Conservation (phyloP, 75 land plant genomes). For the Chamaecyparis obtusa region DNA sequence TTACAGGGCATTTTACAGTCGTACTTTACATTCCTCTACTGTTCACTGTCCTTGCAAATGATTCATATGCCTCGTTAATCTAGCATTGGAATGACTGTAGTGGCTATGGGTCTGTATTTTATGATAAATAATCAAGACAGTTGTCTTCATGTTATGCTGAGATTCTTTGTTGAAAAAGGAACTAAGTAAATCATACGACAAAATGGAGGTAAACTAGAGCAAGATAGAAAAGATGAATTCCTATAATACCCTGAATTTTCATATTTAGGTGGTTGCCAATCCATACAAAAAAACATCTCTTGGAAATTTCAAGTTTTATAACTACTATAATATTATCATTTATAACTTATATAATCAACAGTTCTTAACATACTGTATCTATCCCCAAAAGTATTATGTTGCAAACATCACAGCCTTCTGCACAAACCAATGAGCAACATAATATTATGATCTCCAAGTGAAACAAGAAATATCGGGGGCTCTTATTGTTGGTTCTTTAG, state of each 20-base stretch:
- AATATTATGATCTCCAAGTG: not conserved
- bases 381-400: not conserved
- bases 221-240: not conserved
- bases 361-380: not conserved
- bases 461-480: not conserved
- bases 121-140: not conserved
- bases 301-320: not conserved
- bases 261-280: not conserved
- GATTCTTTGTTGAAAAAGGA: not conserved
- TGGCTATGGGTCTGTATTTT: not conserved
- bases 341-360: not conserved
- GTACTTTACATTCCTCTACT: not conserved
- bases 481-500: constrained; percentile 1
- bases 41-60: not conserved
- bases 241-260: not conserved
- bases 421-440: not conserved
- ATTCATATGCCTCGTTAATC: not conserved
- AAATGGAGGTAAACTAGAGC: not conserved
- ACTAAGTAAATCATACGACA: not conserved
- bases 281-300: not conserved
- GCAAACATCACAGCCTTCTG: not conserved
- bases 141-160: not conserved
- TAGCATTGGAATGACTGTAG: not conserved
- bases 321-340: not conserved
- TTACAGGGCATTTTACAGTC: not conserved